Base-by-base conservation (phyloP, 108 stramenopile genomes). In the Nitzschia sp. region DNA sequence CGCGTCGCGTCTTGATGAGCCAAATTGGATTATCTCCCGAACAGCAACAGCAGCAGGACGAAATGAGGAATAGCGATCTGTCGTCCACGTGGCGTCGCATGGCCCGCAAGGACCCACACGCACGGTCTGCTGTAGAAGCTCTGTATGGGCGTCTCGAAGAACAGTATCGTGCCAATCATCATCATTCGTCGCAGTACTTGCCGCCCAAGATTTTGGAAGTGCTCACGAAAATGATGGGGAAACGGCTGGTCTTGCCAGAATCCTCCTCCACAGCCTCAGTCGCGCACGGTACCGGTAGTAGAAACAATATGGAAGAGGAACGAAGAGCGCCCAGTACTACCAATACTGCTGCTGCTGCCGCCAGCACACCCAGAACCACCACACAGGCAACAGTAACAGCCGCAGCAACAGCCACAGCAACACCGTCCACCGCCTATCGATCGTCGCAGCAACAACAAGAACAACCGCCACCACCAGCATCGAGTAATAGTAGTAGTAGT, bases 181-280 rank as follows among this genome's bases (percentile, higher is more conserved):
- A 36, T 36, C 29, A 59, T 50, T 31, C 68, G 30, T 60, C 75
- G 0, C 66, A 36, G 46, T 21, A 59, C 35, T 31, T 76, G 30
- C 67, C 75, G 0, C 38, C 75, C 15, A 62, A 63, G 45, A 16
- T 76, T 8, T 44, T 76, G 41, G 28, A 27, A n/a, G 60, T 68
- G 1, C 44, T 76, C 15, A 69, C 67, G 17, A 76, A 76, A 57
- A 28, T 76, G 22, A 76, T 76, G 67, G 62, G 68, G 0, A 76
- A 76, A 38, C 50, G 32, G 17, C 53, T 76, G 28, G 50, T 53
- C 2, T 19, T 34, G 21, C 61, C 59, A 52, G 26, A 38, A 16
- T n/a, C n/a, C n/a, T n/a, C n/a, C n/a, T n/a, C n/a, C n/a, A n/a
- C n/a, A n/a, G n/a, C n/a, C n/a, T n/a, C n/a, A n/a, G n/a, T n/a